Conservation (phyloP, 2,329 filamentous ascomycete genomes). For the Trichophyton verrucosum region DNA sequence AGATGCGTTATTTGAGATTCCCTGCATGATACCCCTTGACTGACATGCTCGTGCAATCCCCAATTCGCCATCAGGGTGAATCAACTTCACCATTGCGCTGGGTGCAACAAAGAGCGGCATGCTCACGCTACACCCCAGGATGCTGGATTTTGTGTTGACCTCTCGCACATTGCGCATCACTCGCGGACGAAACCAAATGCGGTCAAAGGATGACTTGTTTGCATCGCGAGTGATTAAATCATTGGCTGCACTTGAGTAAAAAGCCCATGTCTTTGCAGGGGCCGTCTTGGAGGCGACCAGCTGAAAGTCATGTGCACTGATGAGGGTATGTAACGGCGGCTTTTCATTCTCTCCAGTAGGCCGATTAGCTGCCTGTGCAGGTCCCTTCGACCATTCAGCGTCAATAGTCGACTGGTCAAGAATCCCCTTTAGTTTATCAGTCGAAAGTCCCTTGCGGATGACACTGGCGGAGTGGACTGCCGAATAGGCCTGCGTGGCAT, state of each 20-base stretch:
- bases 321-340: conserved; percentile 39
- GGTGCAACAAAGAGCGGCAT: conserved; percentile 53
- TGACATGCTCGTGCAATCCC: conserved; percentile 44
- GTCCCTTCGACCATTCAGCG: conserved; percentile 36
- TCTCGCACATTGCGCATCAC: conserved; percentile 40
- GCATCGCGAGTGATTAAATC: conserved; percentile 45
- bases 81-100: conserved; percentile 51
- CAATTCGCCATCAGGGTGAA: conserved; percentile 53
- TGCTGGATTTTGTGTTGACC: conserved; percentile 40
- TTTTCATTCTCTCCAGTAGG: conserved; percentile 17
- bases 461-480: conserved; percentile 38
- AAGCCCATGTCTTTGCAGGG: conserved; percentile 55
- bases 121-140: conserved; percentile 42
- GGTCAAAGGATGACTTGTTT: conserved; percentile 43
- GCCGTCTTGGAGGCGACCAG: conserved; percentile 43
- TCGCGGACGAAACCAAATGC: conserved; percentile 38
- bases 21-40: conserved; percentile 44
- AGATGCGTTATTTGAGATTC: conserved; percentile 50
- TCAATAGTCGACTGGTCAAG: conserved; percentile 39
- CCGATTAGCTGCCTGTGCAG: conserved; percentile 22
- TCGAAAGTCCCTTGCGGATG: conserved; percentile 31
- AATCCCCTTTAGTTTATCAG: conserved; percentile 38
- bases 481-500: conserved; percentile 35
- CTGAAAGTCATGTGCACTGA: conserved; percentile 51
- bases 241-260: conserved; percentile 54